Percentiles rank a stretch among this genome's conserved stretches.
Conservation (phyloP, 1,284 basidiomycete genomes). For the Kalmanozyma brasiliensis region DNA sequence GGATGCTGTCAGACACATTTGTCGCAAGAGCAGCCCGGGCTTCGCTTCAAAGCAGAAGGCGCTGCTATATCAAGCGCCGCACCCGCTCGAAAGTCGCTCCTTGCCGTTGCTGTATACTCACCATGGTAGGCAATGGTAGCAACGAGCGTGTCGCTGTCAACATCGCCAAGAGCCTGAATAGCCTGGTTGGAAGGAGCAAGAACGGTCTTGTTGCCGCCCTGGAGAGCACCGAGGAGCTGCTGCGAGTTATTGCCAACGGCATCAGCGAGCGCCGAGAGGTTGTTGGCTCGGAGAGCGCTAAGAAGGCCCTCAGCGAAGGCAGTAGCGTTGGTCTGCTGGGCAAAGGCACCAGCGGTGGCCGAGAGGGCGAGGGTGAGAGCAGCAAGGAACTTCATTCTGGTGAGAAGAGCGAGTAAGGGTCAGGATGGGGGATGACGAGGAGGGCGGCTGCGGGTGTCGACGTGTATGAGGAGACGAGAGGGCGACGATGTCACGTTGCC, state of each 20-base stretch:
- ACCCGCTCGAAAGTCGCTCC: too few species aligned
- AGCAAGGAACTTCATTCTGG: slow-evolving; percentile 54
- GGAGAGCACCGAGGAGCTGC: slow-evolving; percentile 32
- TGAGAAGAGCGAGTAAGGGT: not conserved
- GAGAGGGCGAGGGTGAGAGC: slow-evolving; percentile 39
- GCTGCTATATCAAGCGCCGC: too few species aligned
- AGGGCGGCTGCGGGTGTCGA: slow-evolving; percentile 1
- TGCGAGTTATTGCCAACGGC: slow-evolving; percentile 44
- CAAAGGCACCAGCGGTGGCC: slow-evolving; percentile 34
- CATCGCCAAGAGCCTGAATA: slow-evolving; percentile 63
- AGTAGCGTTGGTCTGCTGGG: slow-evolving; percentile 46
- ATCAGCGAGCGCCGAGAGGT: slow-evolving; percentile 47
- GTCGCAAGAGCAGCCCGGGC: too few species aligned
- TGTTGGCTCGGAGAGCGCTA: slow-evolving; percentile 43
- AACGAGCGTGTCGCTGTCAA: slow-evolving; percentile 70
- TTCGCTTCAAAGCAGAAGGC: too few species aligned
- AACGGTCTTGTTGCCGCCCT: slow-evolving; percentile 65
- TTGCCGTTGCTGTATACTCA: slow-evolving; percentile 24
- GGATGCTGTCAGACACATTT: too few species aligned
- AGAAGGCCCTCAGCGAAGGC: slow-evolving; percentile 49
- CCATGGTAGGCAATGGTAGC: slow-evolving; percentile 75
- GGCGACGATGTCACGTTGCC: not conserved
- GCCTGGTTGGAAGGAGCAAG: slow-evolving; percentile 69
- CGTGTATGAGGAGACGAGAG: slow-evolving; percentile 5
- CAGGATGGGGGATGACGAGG: not conserved